Conservation (phyloP, 805 yeast species). For the Millerozyma acaciae region DNA sequence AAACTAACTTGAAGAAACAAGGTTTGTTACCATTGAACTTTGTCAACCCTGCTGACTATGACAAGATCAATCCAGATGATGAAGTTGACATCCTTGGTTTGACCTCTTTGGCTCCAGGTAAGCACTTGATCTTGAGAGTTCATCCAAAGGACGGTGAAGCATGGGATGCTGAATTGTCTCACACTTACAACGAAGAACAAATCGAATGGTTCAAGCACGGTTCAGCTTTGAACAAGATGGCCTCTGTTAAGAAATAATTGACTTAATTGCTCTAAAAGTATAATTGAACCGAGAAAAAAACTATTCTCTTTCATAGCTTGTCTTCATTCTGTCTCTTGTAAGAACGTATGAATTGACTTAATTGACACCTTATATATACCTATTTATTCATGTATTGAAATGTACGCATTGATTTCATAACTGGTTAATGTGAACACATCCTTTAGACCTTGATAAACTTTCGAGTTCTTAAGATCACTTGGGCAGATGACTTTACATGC, state of each 20-base stretch:
- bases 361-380: constrained; percentile 2
- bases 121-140: constrained; percentile 74
- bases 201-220: constrained; percentile 99
- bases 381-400: constrained; percentile 1
- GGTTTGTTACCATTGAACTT: constrained; percentile 98
- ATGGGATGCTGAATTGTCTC: constrained; percentile 90
- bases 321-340: too few species aligned
- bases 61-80: constrained; percentile 88
- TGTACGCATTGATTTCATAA: not conserved
- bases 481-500: too few species aligned
- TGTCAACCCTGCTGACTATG: constrained; percentile 83
- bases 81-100: constrained; percentile 84
- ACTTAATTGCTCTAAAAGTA: too few species aligned
- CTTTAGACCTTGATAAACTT: too few species aligned
- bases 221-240: constrained; percentile 97
- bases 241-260: constrained; percentile 23
- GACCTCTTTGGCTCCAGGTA: constrained; percentile 87
- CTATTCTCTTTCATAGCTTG: too few species aligned
- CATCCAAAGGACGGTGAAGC: constrained; percentile 58
- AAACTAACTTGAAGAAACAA: constrained; percentile 99
- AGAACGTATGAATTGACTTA: too few species aligned
- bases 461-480: too few species aligned
- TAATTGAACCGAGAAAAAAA: too few species aligned
- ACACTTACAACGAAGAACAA: constrained; percentile 95
- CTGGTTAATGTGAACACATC: too few species aligned